Evolutionary conservation across 139 green algal genomes (phyloP).

Genomic region (Pleodorina starrii): DNA sequence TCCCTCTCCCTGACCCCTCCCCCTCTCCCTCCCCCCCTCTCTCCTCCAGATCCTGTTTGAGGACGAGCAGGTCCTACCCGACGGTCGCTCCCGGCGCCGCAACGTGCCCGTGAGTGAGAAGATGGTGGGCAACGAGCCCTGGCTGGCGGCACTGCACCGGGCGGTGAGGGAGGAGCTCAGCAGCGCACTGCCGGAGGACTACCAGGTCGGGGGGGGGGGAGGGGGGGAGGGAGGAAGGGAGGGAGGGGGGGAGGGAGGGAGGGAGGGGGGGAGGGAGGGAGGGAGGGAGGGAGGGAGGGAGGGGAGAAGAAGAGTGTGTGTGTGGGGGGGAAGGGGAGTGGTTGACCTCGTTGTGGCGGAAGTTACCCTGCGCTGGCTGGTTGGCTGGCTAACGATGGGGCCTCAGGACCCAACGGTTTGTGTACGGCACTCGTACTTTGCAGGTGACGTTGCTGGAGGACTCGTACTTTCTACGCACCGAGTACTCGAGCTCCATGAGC

Average conservation of each 20-base stretch:
- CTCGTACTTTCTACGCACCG: constrained; percentile 44
- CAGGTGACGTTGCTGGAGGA: constrained; percentile 31
- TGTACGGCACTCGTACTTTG: too few relatives aligned
- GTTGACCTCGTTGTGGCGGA: too few relatives aligned
- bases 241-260: background rate
- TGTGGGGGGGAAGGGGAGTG: background rate
- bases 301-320: background rate
- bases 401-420: too few relatives aligned
- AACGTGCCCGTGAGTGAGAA: constrained; percentile 62
- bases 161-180: constrained; percentile 61
- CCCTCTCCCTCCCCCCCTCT: too few relatives aligned
- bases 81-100: constrained; percentile 52
- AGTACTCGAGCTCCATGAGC: constrained; percentile 56
- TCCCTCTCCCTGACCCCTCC: too few relatives aligned
- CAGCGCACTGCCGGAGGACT: constrained; percentile 50
- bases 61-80: constrained; percentile 64
- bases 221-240: background rate
- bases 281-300: background rate
- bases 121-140: constrained; percentile 56
- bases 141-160: constrained; percentile 48
- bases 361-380: too few relatives aligned
- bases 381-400: too few relatives aligned
- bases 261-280: background rate
- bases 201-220: constrained; percentile 38
- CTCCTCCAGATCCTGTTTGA: constrained; percentile 66